Evolutionary conservation across 1,284 basidiomycete genomes (phyloP), one percentile per base, ranked within the genome.

Genomic region (Pseudozyma pruni): DNA sequence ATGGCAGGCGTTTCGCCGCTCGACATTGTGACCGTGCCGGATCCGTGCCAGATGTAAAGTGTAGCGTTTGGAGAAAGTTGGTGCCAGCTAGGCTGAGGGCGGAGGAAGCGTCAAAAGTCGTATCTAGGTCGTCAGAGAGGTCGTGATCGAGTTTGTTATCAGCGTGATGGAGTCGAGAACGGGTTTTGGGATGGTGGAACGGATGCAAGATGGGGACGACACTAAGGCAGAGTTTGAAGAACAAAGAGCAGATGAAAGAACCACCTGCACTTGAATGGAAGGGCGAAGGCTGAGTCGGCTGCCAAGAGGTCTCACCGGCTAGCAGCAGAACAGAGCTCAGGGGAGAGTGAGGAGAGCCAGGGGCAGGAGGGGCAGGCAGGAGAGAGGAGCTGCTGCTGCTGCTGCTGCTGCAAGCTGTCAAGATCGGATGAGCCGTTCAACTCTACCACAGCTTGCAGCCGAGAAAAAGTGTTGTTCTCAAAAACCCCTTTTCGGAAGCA

Each of bases 1-100:
- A 72, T 72, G 42, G 54, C 59, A 11, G 57, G 49, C 3, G 53
- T 52, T 11, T 63, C 60, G 16, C 43, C n/a, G 25, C 39, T 59
- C 7, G 61, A 27, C 61, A 71, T 71, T 32, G 8, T 60, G 47
- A 11, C 4, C 14, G 17, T 1, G 4, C 35, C 6, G 14, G 13
- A 23, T 22, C 4, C 14, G 22, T 20, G 35, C 4, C 2, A 6
- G n/a, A 8, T n/a, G n/a, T n/a, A 3, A 9, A 20, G 22, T 23
- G 17, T 34, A 22, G 22, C 10, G 20, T 35, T 27, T 4, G 13
- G 23, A 19, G 13, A 33, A 23, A 14, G 22, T 32, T 17, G 20
- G 17, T 20, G 25, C n/a, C 9, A 22, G 34, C 22, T 32, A 11
- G 16, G n/a, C n/a, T 32, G 9, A 23, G 17, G n/a, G 7, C 17